A percentile compares a stretch with the other conserved stretches of the same genome.
Evolutionary conservation across 192 early-diverging fungal species (phyloP).

Genomic region (Podila verticillata): DNA sequence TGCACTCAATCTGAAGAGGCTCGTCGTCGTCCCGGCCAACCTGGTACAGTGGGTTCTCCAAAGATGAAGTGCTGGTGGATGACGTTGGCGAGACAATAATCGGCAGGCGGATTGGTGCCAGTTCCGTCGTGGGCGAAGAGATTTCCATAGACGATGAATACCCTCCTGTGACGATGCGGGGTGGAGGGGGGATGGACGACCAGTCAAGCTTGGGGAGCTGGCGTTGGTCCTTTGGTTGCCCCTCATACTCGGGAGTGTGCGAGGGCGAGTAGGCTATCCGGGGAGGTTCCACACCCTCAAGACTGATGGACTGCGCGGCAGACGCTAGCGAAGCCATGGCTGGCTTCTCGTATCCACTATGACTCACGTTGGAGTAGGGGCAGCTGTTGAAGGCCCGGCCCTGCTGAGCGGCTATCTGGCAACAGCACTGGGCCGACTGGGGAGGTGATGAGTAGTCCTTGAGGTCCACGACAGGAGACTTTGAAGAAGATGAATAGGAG

Average conservation of each 20-base stretch:
- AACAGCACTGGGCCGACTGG: conserved; percentile 30
- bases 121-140: conserved; percentile 16
- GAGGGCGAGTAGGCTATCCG: conserved; percentile 50
- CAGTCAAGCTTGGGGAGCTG: neutral
- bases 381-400: conserved; percentile 31
- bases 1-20: conserved; percentile 44
- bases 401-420: conserved; percentile 46
- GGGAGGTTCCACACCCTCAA: conserved; percentile 1
- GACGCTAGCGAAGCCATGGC: neutral
- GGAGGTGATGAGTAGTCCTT: neutral
- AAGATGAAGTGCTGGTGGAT: neutral
- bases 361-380: conserved; percentile 41
- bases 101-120: conserved; percentile 26
- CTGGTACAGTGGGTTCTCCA: conserved; percentile 1
- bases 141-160: conserved; percentile 20
- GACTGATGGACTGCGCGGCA: conserved; percentile 1
- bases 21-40: conserved; percentile 38
- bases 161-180: neutral
- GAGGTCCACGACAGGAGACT: neutral
- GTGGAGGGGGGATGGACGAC: neutral
- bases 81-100: neutral
- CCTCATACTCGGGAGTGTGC: conserved; percentile 19
- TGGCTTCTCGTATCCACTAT: conserved; percentile 29
- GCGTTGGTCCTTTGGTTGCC: neutral
- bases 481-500: conserved; percentile 16